Base-by-base conservation (phyloP, 202 grass and related monocot species). In the Sporobolus alterniflorus region DNA sequence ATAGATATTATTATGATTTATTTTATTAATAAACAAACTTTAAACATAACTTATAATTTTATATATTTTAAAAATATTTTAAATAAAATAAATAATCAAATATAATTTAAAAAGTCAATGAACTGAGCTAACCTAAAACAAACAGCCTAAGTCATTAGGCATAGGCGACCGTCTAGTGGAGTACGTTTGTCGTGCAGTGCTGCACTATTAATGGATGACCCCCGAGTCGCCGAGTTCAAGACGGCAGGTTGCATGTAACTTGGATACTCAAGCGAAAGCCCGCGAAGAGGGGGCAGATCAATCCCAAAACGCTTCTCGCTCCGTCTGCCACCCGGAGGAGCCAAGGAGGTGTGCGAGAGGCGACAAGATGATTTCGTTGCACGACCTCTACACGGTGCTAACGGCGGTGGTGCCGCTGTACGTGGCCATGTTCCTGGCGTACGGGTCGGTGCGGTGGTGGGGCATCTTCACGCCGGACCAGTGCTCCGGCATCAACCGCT, bases 401-500 rank as follows among this genome's bases (percentile, higher is more conserved):
- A 79, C 87, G 16, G 96, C 96, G 76, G 88, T 99, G 83, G 89
- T 94, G 70, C 96, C 96, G 28, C 83, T 99, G 36, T 99, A 99
- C 48, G 96, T 96, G 73, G 96, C 93, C 31, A 99, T 99, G 96
- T 83, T 94, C 51, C 82, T 98, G 39, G 92, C 92, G 16, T 98
- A 98, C 71, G 95, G 90, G 3, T 98, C 95, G 54, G 95, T 98
- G 85, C 78, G 90, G 62, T 98, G 95, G 95, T 95, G 92, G 92
- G 71, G 92, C 46, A 93, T 98, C 83, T 98, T 98, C 81, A 89
- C 90, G 43, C 88, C 93, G 36, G 96, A 99, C 80, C 96, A 99
- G 88, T 99, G 96, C 89, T 87, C 96, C 69, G 96, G 96, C 34
- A 94, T 99, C 93, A 99, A 99, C 81, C 91, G 96, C 22, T 99